phyloP scores from a whole-genome alignment of 1,284 basidiomycete species.

The Termitomyces sp. region DNA sequence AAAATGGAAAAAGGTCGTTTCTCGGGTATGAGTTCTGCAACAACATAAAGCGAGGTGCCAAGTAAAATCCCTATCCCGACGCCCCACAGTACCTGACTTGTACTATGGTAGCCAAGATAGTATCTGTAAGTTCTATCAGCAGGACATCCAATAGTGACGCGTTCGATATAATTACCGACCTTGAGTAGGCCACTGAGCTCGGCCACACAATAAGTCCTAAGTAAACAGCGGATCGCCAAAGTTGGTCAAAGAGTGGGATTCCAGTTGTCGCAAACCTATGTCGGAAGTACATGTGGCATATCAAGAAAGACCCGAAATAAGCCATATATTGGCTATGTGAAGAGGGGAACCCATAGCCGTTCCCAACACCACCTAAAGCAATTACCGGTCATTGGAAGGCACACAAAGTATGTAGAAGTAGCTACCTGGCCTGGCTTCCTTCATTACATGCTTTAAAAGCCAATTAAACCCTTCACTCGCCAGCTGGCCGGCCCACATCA shows the following conservation, averaged over 20 bases:
- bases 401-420: constrained; percentile 2
- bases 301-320: constrained; percentile 75
- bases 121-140: constrained; percentile 38
- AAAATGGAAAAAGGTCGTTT: constrained; percentile 46
- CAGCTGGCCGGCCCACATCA: constrained; percentile 81
- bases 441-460: constrained; percentile 63
- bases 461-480: constrained; percentile 71
- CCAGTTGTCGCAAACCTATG: constrained; percentile 61
- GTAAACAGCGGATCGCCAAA: constrained; percentile 46
- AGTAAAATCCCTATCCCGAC: constrained; percentile 57
- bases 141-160: neutral
- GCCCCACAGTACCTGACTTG: constrained; percentile 71
- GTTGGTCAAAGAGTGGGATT: constrained; percentile 40
- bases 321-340: constrained; percentile 89
- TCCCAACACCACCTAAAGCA: constrained; percentile 49
- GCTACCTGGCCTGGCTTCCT: constrained; percentile 69
- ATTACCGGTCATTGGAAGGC: neutral
- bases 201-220: constrained; percentile 50
- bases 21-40: constrained; percentile 58
- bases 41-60: constrained; percentile 52
- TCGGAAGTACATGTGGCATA: constrained; percentile 68
- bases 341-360: constrained; percentile 84
- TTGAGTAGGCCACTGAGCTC: constrained; percentile 70
- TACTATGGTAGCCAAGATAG: constrained; percentile 70
- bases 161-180: constrained; percentile 37